Evolutionary conservation across 2,329 filamentous ascomycete species (phyloP), one percentile per base, ranked within the genome.

Genomic region (Penicillium sp.): DNA sequence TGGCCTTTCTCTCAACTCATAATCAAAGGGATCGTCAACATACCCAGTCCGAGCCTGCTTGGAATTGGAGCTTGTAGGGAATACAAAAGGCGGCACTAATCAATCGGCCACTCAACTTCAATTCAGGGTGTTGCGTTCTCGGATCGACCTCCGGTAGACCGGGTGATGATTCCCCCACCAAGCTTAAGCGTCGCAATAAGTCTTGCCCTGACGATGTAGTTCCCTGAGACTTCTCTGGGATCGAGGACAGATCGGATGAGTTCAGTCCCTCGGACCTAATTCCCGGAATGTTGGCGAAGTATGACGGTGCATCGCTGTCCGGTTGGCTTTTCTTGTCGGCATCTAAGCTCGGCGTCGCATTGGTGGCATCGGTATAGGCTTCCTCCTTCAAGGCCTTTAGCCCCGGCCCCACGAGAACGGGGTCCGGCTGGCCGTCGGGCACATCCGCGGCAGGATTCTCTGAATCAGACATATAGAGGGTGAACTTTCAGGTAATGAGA

Each of bases 41-140:
- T 75, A 83, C 82, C 85, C 85, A 88, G 60, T 84, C 80, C 22
- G 78, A 77, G 16, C 80, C 79, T 22, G 78, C 71, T 33, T 78
- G 76, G 63, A 82, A 82, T 24, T 77, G 76, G 41, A 87, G 72
- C 62, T 81, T 84, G 73, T 86, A 86, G 2, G 86, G 86, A 24
- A 88, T 82, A 62, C 82, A 84, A 62, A 86, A 86, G 13, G 84
- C 82, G 22, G 84, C 86, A 63, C 84, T 87, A 68, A 89, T 87
- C 60, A 88, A 77, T 56, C 82, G 80, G 19, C 86, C 86, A 57
- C 82, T 86, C 49, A 88, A 76, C 44, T 81, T 79, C 27, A 89
- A 74, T 14, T 77, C 79, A 7, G 84, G 82, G 66, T 87, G 80
- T 33, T 83, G 80, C 48, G 78, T 75, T 48, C 79, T 77, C 26